phyloP scores from a whole-genome alignment of 108 stramenopile genomes.

The Cylindrotheca closterium region DNA sequence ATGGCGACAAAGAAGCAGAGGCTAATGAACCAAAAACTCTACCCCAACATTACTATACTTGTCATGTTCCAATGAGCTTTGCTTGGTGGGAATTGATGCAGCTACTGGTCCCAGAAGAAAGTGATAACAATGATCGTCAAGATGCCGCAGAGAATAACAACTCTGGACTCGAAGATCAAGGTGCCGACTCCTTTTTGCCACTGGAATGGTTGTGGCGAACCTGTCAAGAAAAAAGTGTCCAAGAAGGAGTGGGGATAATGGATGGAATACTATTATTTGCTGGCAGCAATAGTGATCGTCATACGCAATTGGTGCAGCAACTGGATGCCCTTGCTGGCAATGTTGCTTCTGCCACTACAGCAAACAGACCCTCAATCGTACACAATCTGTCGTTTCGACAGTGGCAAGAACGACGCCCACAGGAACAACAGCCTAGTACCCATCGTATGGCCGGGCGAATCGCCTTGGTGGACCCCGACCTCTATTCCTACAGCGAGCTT shows the following conservation, averaged over 20 bases:
- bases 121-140: neutral
- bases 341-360: neutral
- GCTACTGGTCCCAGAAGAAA: neutral
- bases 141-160: too few species aligned
- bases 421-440: too few species aligned
- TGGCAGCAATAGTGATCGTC: too few species aligned
- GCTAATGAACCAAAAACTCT: too few species aligned
- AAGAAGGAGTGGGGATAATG: neutral
- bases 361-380: too few species aligned
- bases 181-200: neutral
- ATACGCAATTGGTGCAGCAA: neutral
- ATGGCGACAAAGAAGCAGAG: too few species aligned
- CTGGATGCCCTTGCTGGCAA: constrained; percentile 2
- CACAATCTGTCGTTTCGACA: too few species aligned
- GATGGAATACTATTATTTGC: neutral
- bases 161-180: neutral
- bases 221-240: neutral
- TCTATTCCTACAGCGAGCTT: constrained; percentile 4
- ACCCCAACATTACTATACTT: neutral
- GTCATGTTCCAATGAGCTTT: neutral
- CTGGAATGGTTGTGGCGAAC: neutral
- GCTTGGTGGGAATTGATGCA: neutral
- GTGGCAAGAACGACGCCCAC: too few species aligned
- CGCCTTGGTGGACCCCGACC: constrained; percentile 23
- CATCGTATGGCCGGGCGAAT: too few species aligned